Percentiles rank a stretch among this genome's conserved stretches.
Evolutionary conservation across 257 asterid genomes (phyloP).

Genomic region (Solanum rostratum): DNA sequence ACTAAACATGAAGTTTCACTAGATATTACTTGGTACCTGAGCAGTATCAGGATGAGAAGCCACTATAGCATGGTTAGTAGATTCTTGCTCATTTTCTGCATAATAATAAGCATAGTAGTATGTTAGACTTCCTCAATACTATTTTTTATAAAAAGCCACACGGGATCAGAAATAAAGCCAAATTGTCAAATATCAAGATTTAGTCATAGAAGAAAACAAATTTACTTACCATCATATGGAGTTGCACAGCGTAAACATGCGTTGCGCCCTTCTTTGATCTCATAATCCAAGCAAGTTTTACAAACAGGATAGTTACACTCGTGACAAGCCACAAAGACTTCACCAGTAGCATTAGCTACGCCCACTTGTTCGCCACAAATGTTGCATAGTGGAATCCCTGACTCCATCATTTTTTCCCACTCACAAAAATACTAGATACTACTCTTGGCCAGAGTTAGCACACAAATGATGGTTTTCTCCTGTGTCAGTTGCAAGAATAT

Average conservation of each 20-base stretch:
- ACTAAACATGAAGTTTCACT: not conserved
- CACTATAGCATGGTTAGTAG: conserved; percentile 22
- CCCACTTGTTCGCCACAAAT: conserved; percentile 73
- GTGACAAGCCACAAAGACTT: conserved; percentile 65
- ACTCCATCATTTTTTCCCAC: conserved; percentile 62
- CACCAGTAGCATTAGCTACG: conserved; percentile 30
- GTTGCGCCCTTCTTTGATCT: conserved; percentile 59
- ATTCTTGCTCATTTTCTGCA: conserved; percentile 21
- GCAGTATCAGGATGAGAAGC: conserved; percentile 25
- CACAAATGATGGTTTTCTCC: not conserved
- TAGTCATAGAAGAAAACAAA: not conserved
- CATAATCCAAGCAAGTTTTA: conserved; percentile 54
- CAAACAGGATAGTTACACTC: conserved; percentile 73
- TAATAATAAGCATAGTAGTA: not conserved
- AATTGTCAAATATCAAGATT: not conserved
- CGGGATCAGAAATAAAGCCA: not conserved
- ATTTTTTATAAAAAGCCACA: not conserved
- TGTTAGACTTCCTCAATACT: not conserved
- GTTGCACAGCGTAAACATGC: conserved; percentile 58
- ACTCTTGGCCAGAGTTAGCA: not conserved
- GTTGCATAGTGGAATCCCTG: conserved; percentile 64
- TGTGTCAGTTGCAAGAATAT: conserved; percentile 6
- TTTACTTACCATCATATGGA: conserved; percentile 44
- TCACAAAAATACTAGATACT: not conserved
- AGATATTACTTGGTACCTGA: conserved; percentile 19